Conservation (phyloP, 2,329 filamentous ascomycete genomes). For the Mollisiaceae sp. region DNA sequence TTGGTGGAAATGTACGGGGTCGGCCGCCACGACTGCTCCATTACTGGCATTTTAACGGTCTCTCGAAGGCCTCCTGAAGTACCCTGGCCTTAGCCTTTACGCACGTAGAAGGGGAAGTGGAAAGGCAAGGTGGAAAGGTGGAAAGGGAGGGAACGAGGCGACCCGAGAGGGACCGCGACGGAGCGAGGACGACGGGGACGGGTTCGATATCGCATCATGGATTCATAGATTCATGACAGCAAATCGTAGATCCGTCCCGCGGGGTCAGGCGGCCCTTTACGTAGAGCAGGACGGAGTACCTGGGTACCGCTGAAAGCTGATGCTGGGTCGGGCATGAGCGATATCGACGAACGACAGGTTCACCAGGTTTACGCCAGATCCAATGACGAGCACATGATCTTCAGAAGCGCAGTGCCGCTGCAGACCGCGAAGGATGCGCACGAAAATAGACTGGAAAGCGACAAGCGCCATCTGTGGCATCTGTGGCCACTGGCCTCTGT, state of each 20-base stretch:
- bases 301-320: slow-evolving; percentile 39
- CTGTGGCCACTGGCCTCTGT: neutral
- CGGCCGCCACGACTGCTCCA: neutral
- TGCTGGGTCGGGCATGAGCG: slow-evolving; percentile 27
- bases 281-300: slow-evolving; percentile 18
- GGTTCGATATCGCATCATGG: neutral
- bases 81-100: neutral
- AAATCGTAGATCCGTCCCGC: slow-evolving; percentile 20
- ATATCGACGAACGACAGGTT: too few species aligned
- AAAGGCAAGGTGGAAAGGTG: neutral
- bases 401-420: slow-evolving; percentile 30
- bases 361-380: slow-evolving; percentile 20
- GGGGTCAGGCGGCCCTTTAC: slow-evolving; percentile 28
- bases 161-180: slow-evolving; percentile 27
- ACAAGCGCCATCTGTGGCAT: slow-evolving; percentile 33
- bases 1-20: slow-evolving; percentile 2
- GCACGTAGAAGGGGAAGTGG: neutral
- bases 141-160: slow-evolving; percentile 28
- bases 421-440: slow-evolving; percentile 10
- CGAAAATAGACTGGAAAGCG: slow-evolving; percentile 31
- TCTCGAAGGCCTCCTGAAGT: slow-evolving; percentile 3
- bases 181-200: too few species aligned
- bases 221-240: too few species aligned
- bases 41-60: neutral
- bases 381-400: slow-evolving; percentile 35